Evolutionary conservation across 129 eudicot genomes (phyloP).

Genomic region (sunflower (Helianthus annuus)): DNA sequence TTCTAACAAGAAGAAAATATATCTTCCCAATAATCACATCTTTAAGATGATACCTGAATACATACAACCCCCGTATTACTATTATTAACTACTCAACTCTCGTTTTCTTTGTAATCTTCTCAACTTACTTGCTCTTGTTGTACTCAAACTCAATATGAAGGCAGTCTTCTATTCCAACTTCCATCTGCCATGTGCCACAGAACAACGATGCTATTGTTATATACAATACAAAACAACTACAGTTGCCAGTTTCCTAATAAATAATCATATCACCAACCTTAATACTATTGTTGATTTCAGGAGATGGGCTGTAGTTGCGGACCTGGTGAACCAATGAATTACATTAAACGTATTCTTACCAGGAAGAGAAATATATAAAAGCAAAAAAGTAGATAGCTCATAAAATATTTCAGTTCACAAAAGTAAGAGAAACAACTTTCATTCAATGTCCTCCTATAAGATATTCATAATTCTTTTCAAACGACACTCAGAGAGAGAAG

Average conservation of each 20-base stretch:
- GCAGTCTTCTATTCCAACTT: slow-evolving; percentile 93
- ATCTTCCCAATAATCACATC: slow-evolving; percentile 96
- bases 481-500: background rate
- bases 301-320: slow-evolving; percentile 71
- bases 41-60: slow-evolving; percentile 91
- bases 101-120: slow-evolving; percentile 30
- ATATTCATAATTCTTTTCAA: background rate
- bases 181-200: slow-evolving; percentile 49
- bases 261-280: slow-evolving; percentile 49
- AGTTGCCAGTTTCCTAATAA: background rate
- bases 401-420: too few species aligned
- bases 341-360: background rate
- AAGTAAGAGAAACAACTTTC: background rate
- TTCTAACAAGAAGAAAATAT: slow-evolving; percentile 95
- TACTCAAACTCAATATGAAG: slow-evolving; percentile 88
- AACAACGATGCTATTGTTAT: too few species aligned
- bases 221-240: too few species aligned
- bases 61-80: background rate
- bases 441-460: background rate
- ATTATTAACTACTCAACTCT: background rate
- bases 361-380: background rate
- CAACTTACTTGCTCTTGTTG: slow-evolving; percentile 81
- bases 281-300: slow-evolving; percentile 82
- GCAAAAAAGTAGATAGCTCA: background rate
- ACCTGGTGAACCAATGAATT: slow-evolving; percentile 43